A percentile compares a stretch with the other conserved stretches of the same genome.
phyloP scores from a whole-genome alignment of 345 rosid genomes.

The Salix suchowensis region DNA sequence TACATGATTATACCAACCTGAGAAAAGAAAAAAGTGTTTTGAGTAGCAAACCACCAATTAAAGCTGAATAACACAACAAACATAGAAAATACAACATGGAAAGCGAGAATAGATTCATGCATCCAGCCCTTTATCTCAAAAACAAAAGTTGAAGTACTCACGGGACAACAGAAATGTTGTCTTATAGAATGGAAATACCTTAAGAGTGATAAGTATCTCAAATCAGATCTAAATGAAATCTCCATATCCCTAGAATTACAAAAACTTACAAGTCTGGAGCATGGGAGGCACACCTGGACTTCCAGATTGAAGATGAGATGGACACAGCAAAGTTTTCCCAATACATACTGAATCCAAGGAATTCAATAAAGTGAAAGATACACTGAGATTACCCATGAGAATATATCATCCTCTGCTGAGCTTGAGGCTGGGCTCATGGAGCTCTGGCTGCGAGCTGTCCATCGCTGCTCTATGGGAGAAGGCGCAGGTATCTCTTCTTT shows the following conservation, averaged over 20 bases:
- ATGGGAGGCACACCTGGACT: not conserved
- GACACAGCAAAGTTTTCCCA: not conserved
- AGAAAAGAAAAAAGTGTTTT: not conserved
- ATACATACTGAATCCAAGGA: not conserved
- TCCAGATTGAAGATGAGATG: not conserved
- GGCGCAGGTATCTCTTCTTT: conserved; percentile 78
- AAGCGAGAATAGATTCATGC: not conserved
- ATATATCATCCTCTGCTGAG: conserved; percentile 63
- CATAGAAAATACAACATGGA: not conserved
- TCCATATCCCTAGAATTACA: not conserved
- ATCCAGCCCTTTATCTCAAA: not conserved
- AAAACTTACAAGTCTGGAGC: not conserved
- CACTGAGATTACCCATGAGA: conserved; percentile 68
- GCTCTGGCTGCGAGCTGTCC: conserved; percentile 87
- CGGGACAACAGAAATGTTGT: not conserved
- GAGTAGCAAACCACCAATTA: not conserved
- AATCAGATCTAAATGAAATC: not conserved
- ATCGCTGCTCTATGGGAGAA: conserved; percentile 93
- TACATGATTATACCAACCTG: conserved; percentile 99
- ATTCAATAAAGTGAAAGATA: not conserved
- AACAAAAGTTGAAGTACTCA: not conserved
- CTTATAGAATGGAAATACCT: not conserved
- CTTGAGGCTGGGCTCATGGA: conserved; percentile 86
- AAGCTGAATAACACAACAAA: not conserved
- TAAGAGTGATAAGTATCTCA: not conserved